These are phyloP conservation scores for Plectosphaerella plurivora DNA, from an alignment of 2,329 filamentous ascomycete genomes.

Conservation along the genomic window DNA sequence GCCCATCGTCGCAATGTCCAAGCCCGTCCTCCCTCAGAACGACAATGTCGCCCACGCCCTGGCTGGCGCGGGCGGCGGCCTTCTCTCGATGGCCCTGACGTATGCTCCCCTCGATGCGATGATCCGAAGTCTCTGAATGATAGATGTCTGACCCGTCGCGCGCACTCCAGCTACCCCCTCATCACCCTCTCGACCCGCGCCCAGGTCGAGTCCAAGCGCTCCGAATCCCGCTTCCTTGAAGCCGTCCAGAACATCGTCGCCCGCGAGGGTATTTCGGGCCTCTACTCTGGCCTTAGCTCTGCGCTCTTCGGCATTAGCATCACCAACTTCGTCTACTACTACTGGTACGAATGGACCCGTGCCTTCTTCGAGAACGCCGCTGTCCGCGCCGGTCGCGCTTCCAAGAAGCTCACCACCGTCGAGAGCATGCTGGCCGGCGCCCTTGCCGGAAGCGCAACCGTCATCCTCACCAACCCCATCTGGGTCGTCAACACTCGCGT, in stretches of 20 bases:
- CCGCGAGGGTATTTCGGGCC: slow-evolving; percentile 81
- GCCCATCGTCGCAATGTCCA: slow-evolving; percentile 31
- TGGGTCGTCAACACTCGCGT: slow-evolving; percentile 99
- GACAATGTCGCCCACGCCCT: slow-evolving; percentile 97
- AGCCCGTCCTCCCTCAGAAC: slow-evolving; percentile 72
- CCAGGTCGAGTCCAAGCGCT: slow-evolving; percentile 94
- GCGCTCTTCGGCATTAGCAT: slow-evolving; percentile 96
- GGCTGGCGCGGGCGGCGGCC: slow-evolving; percentile 86
- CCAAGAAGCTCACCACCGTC: slow-evolving; percentile 79
- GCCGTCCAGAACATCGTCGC: slow-evolving; percentile 84
- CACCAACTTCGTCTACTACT: slow-evolving; percentile 99
- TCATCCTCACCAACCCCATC: slow-evolving; percentile 95
- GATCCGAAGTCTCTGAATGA: no score
- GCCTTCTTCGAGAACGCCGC: slow-evolving; percentile 80
- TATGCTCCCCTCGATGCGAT: slow-evolving; percentile 33
- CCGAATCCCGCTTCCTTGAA: slow-evolving; percentile 76
- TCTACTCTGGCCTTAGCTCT: slow-evolving; percentile 90
- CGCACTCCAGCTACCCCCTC: slow-evolving; percentile 70
- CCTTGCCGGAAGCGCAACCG: slow-evolving; percentile 87
- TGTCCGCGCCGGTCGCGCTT: slow-evolving; percentile 64
- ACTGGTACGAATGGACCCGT: slow-evolving; percentile 98
- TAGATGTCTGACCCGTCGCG: background rate
- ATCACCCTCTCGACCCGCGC: slow-evolving; percentile 97
- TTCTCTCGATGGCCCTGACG: slow-evolving; percentile 94
- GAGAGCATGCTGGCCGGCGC: slow-evolving; percentile 96